Percentiles rank a stretch among this genome's conserved stretches.
Evolutionary conservation across 805 yeast species (phyloP).

Genomic region (Nakazawaea sp.): DNA sequence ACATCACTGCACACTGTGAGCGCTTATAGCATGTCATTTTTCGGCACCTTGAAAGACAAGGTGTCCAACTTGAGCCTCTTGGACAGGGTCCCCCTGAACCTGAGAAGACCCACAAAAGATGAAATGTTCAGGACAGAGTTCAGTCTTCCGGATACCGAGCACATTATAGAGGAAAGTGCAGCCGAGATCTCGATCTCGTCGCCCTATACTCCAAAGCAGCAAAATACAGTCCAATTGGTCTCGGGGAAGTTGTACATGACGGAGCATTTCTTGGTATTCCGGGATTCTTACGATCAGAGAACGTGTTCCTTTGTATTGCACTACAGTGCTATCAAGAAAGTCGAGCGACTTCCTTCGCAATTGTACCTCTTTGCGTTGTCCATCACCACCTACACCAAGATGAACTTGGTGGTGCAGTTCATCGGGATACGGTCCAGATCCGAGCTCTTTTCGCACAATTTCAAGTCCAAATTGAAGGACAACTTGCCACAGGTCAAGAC

Average conservation of each 20-base stretch:
- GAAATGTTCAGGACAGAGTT: conserved; percentile 64
- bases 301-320: conserved; percentile 68
- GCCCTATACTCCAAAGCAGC: conserved; percentile 10
- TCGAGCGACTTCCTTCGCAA: conserved; percentile 76
- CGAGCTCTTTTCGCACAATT: conserved; percentile 68
- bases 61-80: conserved; percentile 41
- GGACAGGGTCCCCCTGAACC: conserved; percentile 26
- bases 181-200: conserved; percentile 48
- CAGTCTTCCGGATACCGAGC: conserved; percentile 66
- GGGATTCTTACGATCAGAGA: conserved; percentile 60
- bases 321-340: conserved; percentile 71
- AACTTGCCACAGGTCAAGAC: conserved; percentile 57
- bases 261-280: conserved; percentile 68
- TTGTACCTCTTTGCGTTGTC: conserved; percentile 73
- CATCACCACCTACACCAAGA: conserved; percentile 60
- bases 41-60: conserved; percentile 17
- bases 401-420: conserved; percentile 60
- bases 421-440: conserved; percentile 74
- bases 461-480: conserved; percentile 54
- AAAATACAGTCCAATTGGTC: conserved; percentile 21
- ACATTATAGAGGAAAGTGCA: conserved; percentile 54
- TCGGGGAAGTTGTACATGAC: conserved; percentile 70
- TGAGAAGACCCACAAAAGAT: conserved; percentile 50
- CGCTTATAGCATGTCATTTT: conserved; percentile 12
- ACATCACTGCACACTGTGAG: too few species aligned